phyloP scores from a whole-genome alignment of 1,284 basidiomycete species.

The Irpex sp. region DNA sequence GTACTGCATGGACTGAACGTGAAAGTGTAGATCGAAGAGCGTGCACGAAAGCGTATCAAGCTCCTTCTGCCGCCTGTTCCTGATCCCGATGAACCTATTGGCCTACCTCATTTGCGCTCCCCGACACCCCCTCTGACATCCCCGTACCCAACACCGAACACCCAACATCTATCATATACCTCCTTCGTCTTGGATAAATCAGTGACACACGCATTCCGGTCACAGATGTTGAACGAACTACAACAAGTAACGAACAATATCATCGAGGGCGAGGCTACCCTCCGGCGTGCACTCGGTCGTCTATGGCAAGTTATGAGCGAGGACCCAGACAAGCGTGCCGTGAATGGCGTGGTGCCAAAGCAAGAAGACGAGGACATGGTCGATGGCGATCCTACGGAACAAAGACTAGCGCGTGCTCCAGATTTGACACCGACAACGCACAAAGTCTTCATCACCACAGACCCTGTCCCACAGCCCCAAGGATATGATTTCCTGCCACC shows the following conservation, averaged over 20 bases:
- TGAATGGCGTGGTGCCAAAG: slow-evolving; percentile 49
- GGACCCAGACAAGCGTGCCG: slow-evolving; percentile 36
- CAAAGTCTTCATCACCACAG: slow-evolving; percentile 57
- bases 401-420: slow-evolving; percentile 51
- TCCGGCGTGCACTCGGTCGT: slow-evolving; percentile 66
- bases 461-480: slow-evolving; percentile 34
- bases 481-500: slow-evolving; percentile 53
- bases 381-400: slow-evolving; percentile 42
- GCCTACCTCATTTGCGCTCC: slow-evolving; percentile 39
- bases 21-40: slow-evolving; percentile 63
- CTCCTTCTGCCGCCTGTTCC: slow-evolving; percentile 45
- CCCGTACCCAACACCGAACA: slow-evolving; percentile 61
- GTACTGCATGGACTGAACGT: neutral
- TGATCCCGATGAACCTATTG: slow-evolving; percentile 33
- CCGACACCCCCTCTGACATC: slow-evolving; percentile 43
- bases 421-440: slow-evolving; percentile 59
- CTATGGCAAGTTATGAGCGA: slow-evolving; percentile 76
- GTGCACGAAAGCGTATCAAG: slow-evolving; percentile 71
- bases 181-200: slow-evolving; percentile 79
- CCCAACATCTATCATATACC: slow-evolving; percentile 67
- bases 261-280: slow-evolving; percentile 69
- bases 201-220: slow-evolving; percentile 76
- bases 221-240: slow-evolving; percentile 66
- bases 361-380: slow-evolving; percentile 58
- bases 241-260: slow-evolving; percentile 73